Conservation (phyloP, 2,329 filamentous ascomycete species). For the Immersiporthe knoxdaviesiana region DNA sequence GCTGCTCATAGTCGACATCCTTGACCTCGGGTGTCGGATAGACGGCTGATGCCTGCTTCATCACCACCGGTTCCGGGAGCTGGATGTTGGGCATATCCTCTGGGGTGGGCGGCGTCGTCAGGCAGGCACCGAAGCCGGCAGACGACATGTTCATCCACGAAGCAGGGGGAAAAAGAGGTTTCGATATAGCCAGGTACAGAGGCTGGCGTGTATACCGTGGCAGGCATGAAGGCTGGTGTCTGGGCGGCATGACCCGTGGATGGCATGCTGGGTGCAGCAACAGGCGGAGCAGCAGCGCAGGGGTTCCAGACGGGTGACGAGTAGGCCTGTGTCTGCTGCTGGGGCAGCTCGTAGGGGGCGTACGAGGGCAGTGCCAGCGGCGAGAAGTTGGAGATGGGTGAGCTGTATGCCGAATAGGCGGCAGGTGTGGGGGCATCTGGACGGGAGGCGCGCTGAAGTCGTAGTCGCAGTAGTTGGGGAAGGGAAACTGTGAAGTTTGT, state of each 20-base stretch:
- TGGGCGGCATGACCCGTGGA: slow-evolving; percentile 4
- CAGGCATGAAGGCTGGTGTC: slow-evolving; percentile 10
- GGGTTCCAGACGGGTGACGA: slow-evolving; percentile 46
- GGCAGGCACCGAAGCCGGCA: slow-evolving; percentile 22
- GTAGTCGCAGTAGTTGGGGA: slow-evolving; percentile 46
- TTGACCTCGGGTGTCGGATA: slow-evolving; percentile 52
- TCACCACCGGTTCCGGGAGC: slow-evolving; percentile 48
- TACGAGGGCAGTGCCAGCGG: slow-evolving; percentile 53
- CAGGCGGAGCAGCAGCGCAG: slow-evolving; percentile 23
- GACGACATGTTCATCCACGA: slow-evolving; percentile 15
- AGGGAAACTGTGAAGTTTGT: slow-evolving; percentile 43
- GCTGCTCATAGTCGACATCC: slow-evolving; percentile 51
- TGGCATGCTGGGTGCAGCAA: slow-evolving; percentile 14
- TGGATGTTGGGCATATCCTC: slow-evolving; percentile 60
- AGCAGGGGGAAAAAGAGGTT: slow-evolving; percentile 22
- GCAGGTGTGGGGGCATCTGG: slow-evolving; percentile 58
- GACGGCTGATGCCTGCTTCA: slow-evolving; percentile 53
- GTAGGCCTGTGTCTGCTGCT: slow-evolving; percentile 40
- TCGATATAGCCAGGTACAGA: slow-evolving; percentile 28
- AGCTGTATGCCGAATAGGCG: slow-evolving; percentile 61
- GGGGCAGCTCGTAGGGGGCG: slow-evolving; percentile 41
- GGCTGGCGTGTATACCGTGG: slow-evolving; percentile 8
- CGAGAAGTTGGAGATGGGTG: slow-evolving; percentile 58
- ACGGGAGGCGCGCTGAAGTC: slow-evolving; percentile 42
- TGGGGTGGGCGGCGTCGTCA: slow-evolving; percentile 61